Evolutionary conservation across 208 protist genomes (phyloP), one percentile per base, ranked within the genome.

Genomic region (Trypanosoma conorhini): DNA sequence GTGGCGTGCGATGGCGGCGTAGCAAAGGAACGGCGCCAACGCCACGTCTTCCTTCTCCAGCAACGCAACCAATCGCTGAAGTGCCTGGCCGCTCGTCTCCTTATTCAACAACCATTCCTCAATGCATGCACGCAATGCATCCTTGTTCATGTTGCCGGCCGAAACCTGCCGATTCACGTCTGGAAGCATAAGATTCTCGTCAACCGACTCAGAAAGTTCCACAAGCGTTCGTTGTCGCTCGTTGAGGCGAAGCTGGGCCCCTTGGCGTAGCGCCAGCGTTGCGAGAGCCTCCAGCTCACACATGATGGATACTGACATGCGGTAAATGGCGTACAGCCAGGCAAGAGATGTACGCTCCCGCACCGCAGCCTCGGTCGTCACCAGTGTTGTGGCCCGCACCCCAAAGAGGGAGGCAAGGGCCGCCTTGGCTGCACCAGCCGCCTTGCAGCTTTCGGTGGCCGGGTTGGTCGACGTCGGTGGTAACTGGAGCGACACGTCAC

Each of bases 321-420:
- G 72, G 38, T 77, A 77, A 31, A 67, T 65, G 33, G 63, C 58
- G 58, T 77, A 77, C n/a, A 77, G 40, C 65, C 64, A 77, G 22
- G 65, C 42, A 52, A 77, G 65, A n/a, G 55, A 40, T n/a, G n/a
- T 30, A 4, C 46, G 58, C 5, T 77, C 40, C 31, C 26, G 58
- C 38, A 61, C 3, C 28, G 40, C 59, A 17, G 50, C 33, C 24
- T 67, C 65, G 26, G 57, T 57, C 35, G 50, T n/a, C n/a, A 77
- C 40, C 21, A 62, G 61, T 35, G 19, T 60, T 33, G 42, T 17
- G 19, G 64, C 72, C 26, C 28, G 1, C 35, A 28, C 17, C 33
- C 72, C 72, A 62, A 77, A 77, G 56, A 77, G 67, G 13, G 12
- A 38, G 24, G 56, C n/a, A 26, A 77, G 63, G 17, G 72, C 13